Evolutionary conservation across 768 basidiomycete species (phyloP).

Genomic region (Trametopsis cervina): DNA sequence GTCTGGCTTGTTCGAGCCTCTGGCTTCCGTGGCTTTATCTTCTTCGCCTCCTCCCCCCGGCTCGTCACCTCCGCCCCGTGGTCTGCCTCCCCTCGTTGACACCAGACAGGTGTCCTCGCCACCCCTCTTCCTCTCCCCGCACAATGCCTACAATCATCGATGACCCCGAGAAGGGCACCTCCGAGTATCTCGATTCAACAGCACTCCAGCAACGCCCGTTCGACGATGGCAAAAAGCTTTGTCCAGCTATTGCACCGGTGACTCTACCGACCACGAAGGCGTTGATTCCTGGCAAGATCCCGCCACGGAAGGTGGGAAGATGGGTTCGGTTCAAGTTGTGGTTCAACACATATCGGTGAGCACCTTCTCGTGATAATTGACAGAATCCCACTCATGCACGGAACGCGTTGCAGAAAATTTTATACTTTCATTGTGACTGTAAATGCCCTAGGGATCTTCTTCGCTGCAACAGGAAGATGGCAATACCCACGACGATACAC

Average conservation of each 20-base stretch:
- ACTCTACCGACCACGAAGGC: conserved; percentile 13
- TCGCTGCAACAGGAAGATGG: conserved; percentile 27
- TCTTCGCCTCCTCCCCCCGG: conserved; percentile 7
- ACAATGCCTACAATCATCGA: conserved; percentile 21
- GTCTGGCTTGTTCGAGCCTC: conserved; percentile 16
- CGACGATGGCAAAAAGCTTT: conserved; percentile 18
- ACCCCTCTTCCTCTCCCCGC: neutral
- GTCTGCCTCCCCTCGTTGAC: neutral
- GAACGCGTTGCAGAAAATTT: conserved; percentile 25
- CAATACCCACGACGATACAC: conserved; percentile 29
- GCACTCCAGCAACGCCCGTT: conserved; percentile 2
- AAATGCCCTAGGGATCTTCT: conserved; percentile 26
- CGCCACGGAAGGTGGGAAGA: conserved; percentile 19
- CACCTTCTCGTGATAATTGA: neutral
- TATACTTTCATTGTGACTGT: conserved; percentile 26
- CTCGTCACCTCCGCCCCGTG: conserved; percentile 13
- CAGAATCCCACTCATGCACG: neutral
- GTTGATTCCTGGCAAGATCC: conserved; percentile 7
- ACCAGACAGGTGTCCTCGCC: neutral
- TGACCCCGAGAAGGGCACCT: conserved; percentile 24
- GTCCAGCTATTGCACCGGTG: too few relatives aligned
- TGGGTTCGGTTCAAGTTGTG: conserved; percentile 28
- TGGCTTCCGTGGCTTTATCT: conserved; percentile 9
- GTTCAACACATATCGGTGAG: conserved; percentile 33
- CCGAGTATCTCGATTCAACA: conserved; percentile 15